Evolutionary conservation across 805 yeast species (phyloP), one percentile per base, ranked within the genome.

Genomic region (Schwanniomyces yamadae): DNA sequence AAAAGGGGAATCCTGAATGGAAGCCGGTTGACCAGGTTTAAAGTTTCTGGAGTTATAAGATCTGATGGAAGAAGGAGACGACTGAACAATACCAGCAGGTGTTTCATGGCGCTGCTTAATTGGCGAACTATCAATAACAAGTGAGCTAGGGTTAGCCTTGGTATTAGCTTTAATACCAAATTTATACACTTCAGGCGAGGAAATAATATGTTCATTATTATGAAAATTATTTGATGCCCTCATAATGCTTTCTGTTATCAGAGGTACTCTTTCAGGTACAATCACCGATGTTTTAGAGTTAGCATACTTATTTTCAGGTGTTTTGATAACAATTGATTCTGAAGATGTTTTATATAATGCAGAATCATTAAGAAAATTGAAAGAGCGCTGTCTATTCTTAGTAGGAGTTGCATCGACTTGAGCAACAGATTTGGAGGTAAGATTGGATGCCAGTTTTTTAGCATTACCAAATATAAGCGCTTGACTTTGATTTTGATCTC

Each of bases 11-110:
- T 57, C 58, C 27, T 41, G 46, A 4, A 60, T 46, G 0, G 61
- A 38, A 2, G 63, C 53, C 1, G 63, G 64, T n/a, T 59, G 67
- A 4, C 74, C 68, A 1, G 71, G 72, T 36, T 42, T 46, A 14
- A 29, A 44, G 28, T 28, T 44, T 8, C 34, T 28, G 2, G 28
- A 12, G 23, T 25, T 10, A 15, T 27, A 23, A 15, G 19, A 17
- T 13, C 13, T 20, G n/a, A 15, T 16, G 1, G 31, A 23, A 12
- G 40, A 25, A 12, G 41, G 28, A 7, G 34, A 27, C 3, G 18
- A 31, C 12, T 28, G n/a, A 9, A 28, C 8, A 4, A n/a, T n/a
- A n/a, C 19, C 23, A 11, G 8, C 19, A 22, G 34, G 26, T 2
- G 34, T 23, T 22, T 22, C 25, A 6, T 22, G 17, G 11, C 8